Base-by-base conservation (phyloP, 1,139 yeast species). In the Suhomyces kunorum region DNA sequence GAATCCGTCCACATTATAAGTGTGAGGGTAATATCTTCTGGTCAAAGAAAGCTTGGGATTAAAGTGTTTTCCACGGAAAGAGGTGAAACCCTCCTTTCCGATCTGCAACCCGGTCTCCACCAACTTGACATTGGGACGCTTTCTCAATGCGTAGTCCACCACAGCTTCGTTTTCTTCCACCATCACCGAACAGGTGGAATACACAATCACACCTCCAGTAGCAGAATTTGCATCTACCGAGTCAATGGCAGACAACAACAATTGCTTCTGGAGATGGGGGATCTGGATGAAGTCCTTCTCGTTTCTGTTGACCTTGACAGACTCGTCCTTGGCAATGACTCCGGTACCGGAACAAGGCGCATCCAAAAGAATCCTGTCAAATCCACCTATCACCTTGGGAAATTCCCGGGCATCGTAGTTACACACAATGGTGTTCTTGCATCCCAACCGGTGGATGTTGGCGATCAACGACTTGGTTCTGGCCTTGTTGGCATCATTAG, bases 341-440 rank as follows among this genome's bases (percentile, higher is more conserved):
- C 99, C 99, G 4, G 98, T 92, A 71, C 99, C 99, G 3, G 98
- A 89, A 70, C 99, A 94, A 51, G 99, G 99, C 24, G 99, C 98
- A 75, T 94, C 99, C 54, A 94, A 75, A 47, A 94, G 71, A 34
- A 94, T 83, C 66, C 98, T 80, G 63, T 94, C 98, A 55, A 94
- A 94, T 1, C 98, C 98, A 50, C 98, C 98, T 62, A 94, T 88
- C 38, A 92, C 97, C 63, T 89, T 89, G 34, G 98, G 98, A 61
- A 94, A 94, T 63, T 92, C 98, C 64, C 98, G 82, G 35, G 98
- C 99, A 69, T 94, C 99, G 61, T 92, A 90, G 64, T 92, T 87
- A 70, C 97, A 90, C 32, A 92, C 98, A 61, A 94, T 85, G 28
- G 98, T 90, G 68, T 94, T 94, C 38, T 89, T 86, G 66, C 98